Evolutionary conservation across 179 eudicot species (phyloP).

Genomic region (Drosera spatulata): DNA sequence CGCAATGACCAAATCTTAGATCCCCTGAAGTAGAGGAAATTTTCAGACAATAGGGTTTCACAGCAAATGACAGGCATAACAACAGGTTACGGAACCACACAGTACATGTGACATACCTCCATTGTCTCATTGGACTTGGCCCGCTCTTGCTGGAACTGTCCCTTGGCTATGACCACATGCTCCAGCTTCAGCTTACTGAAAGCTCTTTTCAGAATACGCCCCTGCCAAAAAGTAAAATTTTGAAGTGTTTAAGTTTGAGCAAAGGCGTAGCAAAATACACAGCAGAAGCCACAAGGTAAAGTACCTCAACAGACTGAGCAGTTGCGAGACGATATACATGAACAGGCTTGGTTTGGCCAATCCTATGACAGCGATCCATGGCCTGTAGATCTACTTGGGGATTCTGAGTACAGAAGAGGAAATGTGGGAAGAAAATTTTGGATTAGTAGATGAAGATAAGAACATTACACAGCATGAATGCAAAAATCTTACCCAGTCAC

Average conservation of each 20-base stretch:
- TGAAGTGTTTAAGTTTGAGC: no score
- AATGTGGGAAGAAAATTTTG: no score
- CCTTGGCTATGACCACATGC: conserved; percentile 95
- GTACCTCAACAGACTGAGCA: conserved; percentile 90
- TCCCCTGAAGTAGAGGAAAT: no score
- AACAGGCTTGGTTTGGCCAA: conserved; percentile 98
- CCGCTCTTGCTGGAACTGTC: conserved; percentile 83
- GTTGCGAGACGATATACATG: conserved; percentile 98
- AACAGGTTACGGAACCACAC: no score
- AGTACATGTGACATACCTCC: conserved; percentile 33
- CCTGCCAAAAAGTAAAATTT: conserved; percentile 30
- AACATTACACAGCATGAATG: no score
- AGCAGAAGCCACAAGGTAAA: neutral
- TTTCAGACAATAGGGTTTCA: no score
- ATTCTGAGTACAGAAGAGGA: conserved; percentile 39
- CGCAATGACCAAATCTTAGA: no score
- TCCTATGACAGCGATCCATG: conserved; percentile 99
- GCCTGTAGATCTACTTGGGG: conserved; percentile 99
- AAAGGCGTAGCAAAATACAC: no score
- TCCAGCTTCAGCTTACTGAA: conserved; percentile 93
- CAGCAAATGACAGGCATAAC: no score
- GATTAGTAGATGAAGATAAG: no score
- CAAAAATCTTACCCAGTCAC: conserved; percentile 70
- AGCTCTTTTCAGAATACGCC: conserved; percentile 93
- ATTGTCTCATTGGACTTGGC: conserved; percentile 29